Percentiles rank a stretch among this genome's conserved stretches.
These are phyloP conservation scores for Bjerkandera adusta DNA, from an alignment of 1,284 basidiomycete genomes.

Conservation along the genomic window DNA sequence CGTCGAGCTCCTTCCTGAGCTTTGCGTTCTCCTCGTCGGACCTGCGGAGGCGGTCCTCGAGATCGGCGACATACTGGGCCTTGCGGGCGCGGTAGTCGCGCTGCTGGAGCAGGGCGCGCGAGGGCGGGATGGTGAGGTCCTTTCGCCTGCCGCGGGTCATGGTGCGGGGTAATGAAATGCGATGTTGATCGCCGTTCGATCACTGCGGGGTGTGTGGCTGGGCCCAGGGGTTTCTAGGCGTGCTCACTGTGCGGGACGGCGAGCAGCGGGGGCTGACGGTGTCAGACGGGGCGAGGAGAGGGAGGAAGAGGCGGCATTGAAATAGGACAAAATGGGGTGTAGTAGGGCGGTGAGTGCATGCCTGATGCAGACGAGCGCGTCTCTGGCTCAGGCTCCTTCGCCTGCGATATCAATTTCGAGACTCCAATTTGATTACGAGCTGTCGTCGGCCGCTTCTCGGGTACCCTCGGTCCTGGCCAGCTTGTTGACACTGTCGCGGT, in stretches of 20 bases:
- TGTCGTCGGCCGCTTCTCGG: no score
- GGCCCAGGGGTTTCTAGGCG: no score
- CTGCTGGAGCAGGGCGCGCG: constrained; percentile 46
- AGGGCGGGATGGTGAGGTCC: constrained; percentile 50
- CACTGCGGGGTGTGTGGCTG: neutral
- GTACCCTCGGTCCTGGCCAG: no score
- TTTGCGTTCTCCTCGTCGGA: constrained; percentile 53
- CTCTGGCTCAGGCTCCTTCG: constrained; percentile 6
- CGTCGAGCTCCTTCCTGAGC: constrained; percentile 46
- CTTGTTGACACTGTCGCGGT: no score
- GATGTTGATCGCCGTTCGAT: constrained; percentile 7
- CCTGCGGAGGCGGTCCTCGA: constrained; percentile 50
- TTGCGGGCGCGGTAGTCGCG: constrained; percentile 64
- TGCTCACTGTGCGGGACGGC: neutral
- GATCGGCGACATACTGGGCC: constrained; percentile 51
- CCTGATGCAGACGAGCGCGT: constrained; percentile 12
- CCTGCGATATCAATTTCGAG: neutral
- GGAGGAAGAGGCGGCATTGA: neutral
- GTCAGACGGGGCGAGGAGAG: neutral
- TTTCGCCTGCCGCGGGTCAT: constrained; percentile 68
- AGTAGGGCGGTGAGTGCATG: constrained; percentile 15
- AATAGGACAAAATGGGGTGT: constrained; percentile 1
- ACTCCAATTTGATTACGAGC: no score
- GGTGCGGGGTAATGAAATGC: constrained; percentile 8
- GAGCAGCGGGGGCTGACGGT: neutral